Percentiles rank a stretch among this genome's conserved stretches.
These are phyloP conservation scores for Amanita brunnescens DNA, from an alignment of 768 basidiomycete species.

Conservation along the genomic window DNA sequence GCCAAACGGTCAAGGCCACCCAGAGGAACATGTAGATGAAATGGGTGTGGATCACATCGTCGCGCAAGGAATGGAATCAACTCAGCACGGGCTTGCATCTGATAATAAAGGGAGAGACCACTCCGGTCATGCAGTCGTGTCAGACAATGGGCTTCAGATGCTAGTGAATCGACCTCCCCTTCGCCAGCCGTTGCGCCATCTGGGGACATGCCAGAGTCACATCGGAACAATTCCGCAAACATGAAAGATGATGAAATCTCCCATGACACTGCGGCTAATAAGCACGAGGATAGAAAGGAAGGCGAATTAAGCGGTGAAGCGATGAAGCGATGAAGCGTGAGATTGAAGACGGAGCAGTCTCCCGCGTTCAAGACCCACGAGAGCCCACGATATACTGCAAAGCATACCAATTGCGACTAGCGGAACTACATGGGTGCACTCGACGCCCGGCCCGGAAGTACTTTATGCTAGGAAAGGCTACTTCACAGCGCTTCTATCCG, in stretches of 20 bases:
- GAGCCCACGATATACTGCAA: too few species aligned
- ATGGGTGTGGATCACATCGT: conserved; percentile 29
- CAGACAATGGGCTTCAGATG: conserved; percentile 41
- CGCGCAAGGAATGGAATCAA: conserved; percentile 26
- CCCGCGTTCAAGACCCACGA: too few species aligned
- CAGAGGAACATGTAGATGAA: conserved; percentile 20
- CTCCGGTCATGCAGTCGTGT: conserved; percentile 34
- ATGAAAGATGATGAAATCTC: neutral
- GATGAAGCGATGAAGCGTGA: too few species aligned
- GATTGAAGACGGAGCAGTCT: too few species aligned
- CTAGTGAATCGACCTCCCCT: conserved; percentile 38
- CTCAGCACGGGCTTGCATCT: conserved; percentile 17
- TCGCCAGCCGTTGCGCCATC: neutral
- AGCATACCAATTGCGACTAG: too few species aligned
- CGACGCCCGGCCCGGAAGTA: too few species aligned
- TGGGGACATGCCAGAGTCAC: conserved; percentile 8
- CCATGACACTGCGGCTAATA: neutral
- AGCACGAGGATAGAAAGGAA: neutral
- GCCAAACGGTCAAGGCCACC: conserved; percentile 55
- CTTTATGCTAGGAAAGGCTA: too few species aligned
- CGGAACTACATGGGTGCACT: too few species aligned
- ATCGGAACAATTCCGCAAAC: conserved; percentile 1
- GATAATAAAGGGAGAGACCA: conserved; percentile 37
- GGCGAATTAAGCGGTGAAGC: neutral
- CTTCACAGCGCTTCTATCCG: too few species aligned